Evolutionary conservation across 148 eudicot species (phyloP), one percentile per base, ranked within the genome.

Genomic region (Talinum fruticosum): DNA sequence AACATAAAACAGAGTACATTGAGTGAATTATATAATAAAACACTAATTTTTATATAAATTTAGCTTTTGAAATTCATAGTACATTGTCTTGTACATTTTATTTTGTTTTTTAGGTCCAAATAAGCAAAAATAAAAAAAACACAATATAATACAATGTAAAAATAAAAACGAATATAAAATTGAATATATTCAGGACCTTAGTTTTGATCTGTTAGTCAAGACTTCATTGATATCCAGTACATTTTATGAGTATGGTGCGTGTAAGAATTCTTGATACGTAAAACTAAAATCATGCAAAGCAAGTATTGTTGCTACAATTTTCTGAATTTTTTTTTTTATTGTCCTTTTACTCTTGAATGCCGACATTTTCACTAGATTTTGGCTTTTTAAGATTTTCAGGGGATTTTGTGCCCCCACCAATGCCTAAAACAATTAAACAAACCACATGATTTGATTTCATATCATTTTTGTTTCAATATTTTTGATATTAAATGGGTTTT

Each of bases 371-470:
- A 82, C 69, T 73, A 82, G 74, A 73, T 82, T 34, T 59, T 82
- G 34, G 84, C 80, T 69, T 78, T 82, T 82, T 28, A 65, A 57
- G 78, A 74, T 77, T 77, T 67, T 67, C 29, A 66, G 76, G 75
- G 74, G 84, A 82, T 82, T 68, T 82, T 69, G 65, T 45, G 81
- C 67, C 84, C 84, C 84, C 81, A 82, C 84, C 77, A 73, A 57
- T 74, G 62, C 45, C 74, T 28, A 73, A 73, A 78, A 38, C 49
- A 24, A 66, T 77, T 14, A 78, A 73, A 38, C 38, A 19, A 54
- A 53, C 21, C 75, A 77, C 57, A 66, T 73, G 13, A 73, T 73
- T 44, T 53, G 57, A 67, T 47, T 41, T 41, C 72, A 29, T 53
- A 65, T 24, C 49, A 51, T 35, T 38, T 66, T 67, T 66, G 68